phyloP scores from a whole-genome alignment of 2,329 filamentous ascomycete species.

The Torrubiellomyces zombiae region DNA sequence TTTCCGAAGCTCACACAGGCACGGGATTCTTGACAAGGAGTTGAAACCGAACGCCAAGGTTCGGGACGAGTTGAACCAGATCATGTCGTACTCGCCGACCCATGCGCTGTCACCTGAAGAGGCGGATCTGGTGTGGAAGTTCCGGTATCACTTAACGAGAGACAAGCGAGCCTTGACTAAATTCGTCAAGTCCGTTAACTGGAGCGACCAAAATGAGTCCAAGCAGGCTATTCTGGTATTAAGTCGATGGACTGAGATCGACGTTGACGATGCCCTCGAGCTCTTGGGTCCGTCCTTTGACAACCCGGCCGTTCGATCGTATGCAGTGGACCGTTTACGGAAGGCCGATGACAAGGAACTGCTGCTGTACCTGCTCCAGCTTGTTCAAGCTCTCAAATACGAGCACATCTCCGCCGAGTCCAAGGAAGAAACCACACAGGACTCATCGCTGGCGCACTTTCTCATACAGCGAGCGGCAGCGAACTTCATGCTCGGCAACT shows the following conservation, averaged over 20 bases:
- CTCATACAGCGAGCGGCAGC: conserved; percentile 73
- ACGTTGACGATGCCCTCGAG: conserved; percentile 91
- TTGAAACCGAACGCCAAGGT: conserved; percentile 93
- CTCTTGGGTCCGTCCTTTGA: conserved; percentile 84
- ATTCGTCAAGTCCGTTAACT: conserved; percentile 94
- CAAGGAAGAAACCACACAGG: conserved; percentile 40
- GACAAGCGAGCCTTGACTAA: conserved; percentile 91
- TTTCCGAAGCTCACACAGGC: conserved; percentile 76
- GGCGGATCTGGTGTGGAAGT: conserved; percentile 94
- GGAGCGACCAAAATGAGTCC: conserved; percentile 71
- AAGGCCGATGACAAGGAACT: conserved; percentile 90
- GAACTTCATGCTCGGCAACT: conserved; percentile 85
- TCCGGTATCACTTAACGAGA: conserved; percentile 80
- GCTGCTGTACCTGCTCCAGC: conserved; percentile 75
- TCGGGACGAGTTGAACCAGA: conserved; percentile 78
- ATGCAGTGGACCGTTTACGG: conserved; percentile 78
- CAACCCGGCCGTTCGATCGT: conserved; percentile 73
- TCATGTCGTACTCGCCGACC: conserved; percentile 85
- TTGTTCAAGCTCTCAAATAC: conserved; percentile 92
- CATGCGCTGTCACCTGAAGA: conserved; percentile 78
- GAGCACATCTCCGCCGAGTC: conserved; percentile 54
- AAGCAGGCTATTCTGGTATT: conserved; percentile 82
- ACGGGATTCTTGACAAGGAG: conserved; percentile 87
- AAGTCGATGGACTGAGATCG: conserved; percentile 88
- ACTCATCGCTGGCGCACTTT: conserved; percentile 79